Evolutionary conservation across 805 yeast species (phyloP), one percentile per base, ranked within the genome.

Genomic region (Ascoidea asiatica): DNA sequence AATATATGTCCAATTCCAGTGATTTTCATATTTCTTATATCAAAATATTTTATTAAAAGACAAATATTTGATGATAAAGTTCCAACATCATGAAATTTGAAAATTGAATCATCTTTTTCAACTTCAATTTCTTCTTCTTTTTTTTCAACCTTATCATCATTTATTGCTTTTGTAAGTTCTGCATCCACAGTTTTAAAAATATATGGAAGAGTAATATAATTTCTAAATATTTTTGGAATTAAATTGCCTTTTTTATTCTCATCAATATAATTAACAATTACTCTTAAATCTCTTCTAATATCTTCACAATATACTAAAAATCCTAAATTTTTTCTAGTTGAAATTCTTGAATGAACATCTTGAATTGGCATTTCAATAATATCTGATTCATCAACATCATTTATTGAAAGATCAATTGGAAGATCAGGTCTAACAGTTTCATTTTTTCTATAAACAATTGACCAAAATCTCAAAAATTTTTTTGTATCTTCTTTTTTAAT

Each of bases 231-330:
- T 3, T 29, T 29, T 29, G 35, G 35, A 29, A 29, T 29, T 15
- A 29, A 29, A 29, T 29, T 15, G 15, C 8, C 35, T 29, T 15
- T 15, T 29, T 29, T 29, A n/a, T n/a, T n/a, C 15, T 29, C 35
- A 29, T 29, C 35, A 3, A 29, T 29, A 3, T 29, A 29, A 2
- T 15, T 29, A 29, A 29, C 35, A 29, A 29, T 29, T 11, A 15
- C 8, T 3, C 35, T 21, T 21, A 48, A 38, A 20, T 46, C 49
- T 21, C 44, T 22, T 43, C 51, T 42, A 17, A 62, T 51, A 48
- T 85, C 88, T 49, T 84, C 92, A 35, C 83, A 70, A 64, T 74
- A 87, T 36, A 86, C 62, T 35, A 75, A 73, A 54, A 77, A 62
- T 47, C 70, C 69, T 46, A 70, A 64, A 55, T 69, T 59, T 58